These are phyloP conservation scores for Colletotrichum echinochloae DNA, from an alignment of 2,329 filamentous ascomycete species.

Conservation along the genomic window DNA sequence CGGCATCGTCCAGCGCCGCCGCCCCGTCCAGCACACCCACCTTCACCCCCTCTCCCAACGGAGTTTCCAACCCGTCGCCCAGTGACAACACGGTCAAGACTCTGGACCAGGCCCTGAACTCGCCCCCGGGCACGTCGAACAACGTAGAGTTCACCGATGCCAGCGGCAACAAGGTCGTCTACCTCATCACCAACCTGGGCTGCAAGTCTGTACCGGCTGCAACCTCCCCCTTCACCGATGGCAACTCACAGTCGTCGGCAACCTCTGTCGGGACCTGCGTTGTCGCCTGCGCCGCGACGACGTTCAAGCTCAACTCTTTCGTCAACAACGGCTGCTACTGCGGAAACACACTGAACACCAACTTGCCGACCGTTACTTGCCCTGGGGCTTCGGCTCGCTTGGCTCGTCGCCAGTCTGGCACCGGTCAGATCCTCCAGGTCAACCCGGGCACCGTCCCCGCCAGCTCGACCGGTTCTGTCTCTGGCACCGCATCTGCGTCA, in stretches of 20 bases:
- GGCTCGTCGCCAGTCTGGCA: not conserved
- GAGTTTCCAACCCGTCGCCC: not conserved
- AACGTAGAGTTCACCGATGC: accelerated
- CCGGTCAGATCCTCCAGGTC: not conserved
- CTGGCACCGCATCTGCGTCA: too few species aligned
- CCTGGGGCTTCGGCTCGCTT: not conserved
- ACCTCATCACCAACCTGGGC: not conserved
- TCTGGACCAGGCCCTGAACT: not conserved
- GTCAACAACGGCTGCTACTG: not conserved
- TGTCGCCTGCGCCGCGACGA: not conserved
- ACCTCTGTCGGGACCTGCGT: accelerated
- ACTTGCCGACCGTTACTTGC: accelerated
- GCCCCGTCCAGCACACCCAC: not conserved
- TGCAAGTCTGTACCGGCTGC: not conserved
- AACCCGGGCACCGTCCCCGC: too few species aligned
- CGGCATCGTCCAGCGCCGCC: not conserved
- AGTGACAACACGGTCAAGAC: not conserved
- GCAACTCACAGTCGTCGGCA: not conserved
- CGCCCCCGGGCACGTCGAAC: not conserved
- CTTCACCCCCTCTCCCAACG: not conserved
- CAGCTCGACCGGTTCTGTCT: too few species aligned
- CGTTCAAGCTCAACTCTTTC: not conserved
- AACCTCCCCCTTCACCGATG: not conserved
- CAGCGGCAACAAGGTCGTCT: not conserved
- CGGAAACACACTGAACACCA: accelerated